Evolutionary conservation across 23 red algal genomes (phyloP), one percentile per base, ranked within the genome.

Genomic region (Gracilaria caudata): DNA sequence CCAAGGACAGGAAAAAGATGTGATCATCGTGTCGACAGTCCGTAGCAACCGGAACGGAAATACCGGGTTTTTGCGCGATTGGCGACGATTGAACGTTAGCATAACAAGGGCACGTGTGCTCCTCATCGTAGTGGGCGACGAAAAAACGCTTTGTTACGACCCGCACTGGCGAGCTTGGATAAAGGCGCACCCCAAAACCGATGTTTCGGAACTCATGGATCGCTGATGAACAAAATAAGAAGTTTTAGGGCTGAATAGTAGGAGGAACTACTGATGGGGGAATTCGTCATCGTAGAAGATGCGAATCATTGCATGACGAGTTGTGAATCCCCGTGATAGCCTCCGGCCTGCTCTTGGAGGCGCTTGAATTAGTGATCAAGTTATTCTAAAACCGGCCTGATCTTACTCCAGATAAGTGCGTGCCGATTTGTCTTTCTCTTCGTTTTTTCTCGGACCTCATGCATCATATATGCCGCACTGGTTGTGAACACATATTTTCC

Each of bases 1-100:
- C 68, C 96, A 98, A 64, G 96, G 96, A 36, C 80, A 92, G 3
- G 92, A 98, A 56, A 94, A 92, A 86, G 92, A 94, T 24, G 85
- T 94, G 17, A 86, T 98, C 28, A 23, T 94, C 17, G 64, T 98
- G 11, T 94, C 91, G 30, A 55, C 83, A 36, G 96, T 98, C 29
- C 92, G 96, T 1, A 84, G 78, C 70, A 98, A 98, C 55, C 19
- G 30, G 24, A 76, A 35, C 4, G 84, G 81, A 14, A 72, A 87
- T 23, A 75, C 94, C 20, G 96, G 96, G 4, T 86, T 98, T n/a
- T 84, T 94, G 72, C 41, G 37, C 33, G 96, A 98, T 64, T 90
- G 83, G 73, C 79, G 91, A 2, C 78, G 96, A 36, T 70, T 94
- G 68, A 98, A 98, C 79, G 96, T 98, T 26, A 92, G 91, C 16